Evolutionary conservation across 768 basidiomycete genomes (phyloP).

Genomic region (Thelephora ganbajun): DNA sequence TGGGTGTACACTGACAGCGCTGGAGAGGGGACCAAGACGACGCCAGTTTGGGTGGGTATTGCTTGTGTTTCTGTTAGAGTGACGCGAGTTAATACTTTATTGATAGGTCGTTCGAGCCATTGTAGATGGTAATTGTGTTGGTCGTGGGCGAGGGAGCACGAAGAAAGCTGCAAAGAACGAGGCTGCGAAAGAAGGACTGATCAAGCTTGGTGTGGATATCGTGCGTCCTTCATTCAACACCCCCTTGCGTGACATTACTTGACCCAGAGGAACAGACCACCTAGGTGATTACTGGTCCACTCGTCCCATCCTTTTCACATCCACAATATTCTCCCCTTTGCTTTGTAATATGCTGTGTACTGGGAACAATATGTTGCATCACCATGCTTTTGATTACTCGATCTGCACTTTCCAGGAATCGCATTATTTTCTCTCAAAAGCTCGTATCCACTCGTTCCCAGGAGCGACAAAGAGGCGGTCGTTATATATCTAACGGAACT

Average conservation of each 20-base stretch:
- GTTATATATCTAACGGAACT: not conserved
- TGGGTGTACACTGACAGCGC: constrained; percentile 51
- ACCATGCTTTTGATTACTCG: not conserved
- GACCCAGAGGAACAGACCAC: too few relatives aligned
- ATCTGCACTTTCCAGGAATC: not conserved
- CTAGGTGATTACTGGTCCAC: too few relatives aligned
- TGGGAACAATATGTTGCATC: not conserved
- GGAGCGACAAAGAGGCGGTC: too few relatives aligned
- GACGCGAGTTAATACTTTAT: not conserved
- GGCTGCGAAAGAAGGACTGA: constrained; percentile 63
- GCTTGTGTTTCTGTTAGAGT: not conserved
- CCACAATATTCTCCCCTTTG: too few relatives aligned
- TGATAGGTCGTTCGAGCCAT: constrained; percentile 33
- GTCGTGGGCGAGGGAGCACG: constrained; percentile 52
- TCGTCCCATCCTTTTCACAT: too few relatives aligned
- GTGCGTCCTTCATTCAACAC: not conserved
- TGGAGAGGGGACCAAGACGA: constrained; percentile 39
- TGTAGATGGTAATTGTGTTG: constrained; percentile 46
- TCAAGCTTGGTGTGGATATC: constrained; percentile 35
- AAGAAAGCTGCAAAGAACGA: constrained; percentile 75
- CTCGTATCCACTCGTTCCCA: too few relatives aligned
- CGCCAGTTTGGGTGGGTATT: constrained; percentile 47
- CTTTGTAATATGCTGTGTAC: not conserved
- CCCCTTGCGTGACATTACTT: too few relatives aligned
- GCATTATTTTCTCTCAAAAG: too few relatives aligned